Conservation (phyloP, 2,329 filamentous ascomycete species). For the Penicillium sp. region DNA sequence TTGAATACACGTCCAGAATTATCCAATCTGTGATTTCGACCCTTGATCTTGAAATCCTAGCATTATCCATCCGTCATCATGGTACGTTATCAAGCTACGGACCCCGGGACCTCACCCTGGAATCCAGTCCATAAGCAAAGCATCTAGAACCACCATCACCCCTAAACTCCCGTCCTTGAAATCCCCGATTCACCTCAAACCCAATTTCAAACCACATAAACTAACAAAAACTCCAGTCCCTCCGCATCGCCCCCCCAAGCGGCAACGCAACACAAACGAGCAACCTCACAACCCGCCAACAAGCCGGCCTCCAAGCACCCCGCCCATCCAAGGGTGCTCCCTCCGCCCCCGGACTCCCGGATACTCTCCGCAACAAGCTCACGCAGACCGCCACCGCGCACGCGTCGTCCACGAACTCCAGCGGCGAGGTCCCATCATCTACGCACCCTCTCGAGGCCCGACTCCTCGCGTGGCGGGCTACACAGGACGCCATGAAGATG, state of each 20-base stretch:
- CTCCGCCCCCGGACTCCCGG: constrained; percentile 88
- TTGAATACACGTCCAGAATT: not conserved
- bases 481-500: constrained; percentile 86
- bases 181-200: not conserved
- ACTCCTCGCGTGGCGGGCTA: constrained; percentile 84
- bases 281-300: constrained; percentile 61
- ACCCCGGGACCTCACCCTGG: constrained; percentile 10
- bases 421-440: constrained; percentile 53
- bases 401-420: constrained; percentile 42
- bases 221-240: constrained; percentile 59
- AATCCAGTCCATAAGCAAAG: constrained; percentile 12
- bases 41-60: not conserved
- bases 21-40: not conserved
- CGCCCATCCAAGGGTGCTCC: constrained; percentile 69
- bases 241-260: constrained; percentile 80
- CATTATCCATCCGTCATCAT: constrained; percentile 25
- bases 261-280: constrained; percentile 65
- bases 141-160: constrained; percentile 3
- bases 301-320: constrained; percentile 46
- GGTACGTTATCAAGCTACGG: constrained; percentile 31
- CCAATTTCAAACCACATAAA: not conserved
- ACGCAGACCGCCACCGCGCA: constrained; percentile 58
- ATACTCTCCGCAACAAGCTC: constrained; percentile 84
- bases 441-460: constrained; percentile 89
- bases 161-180: not conserved